phyloP scores from a whole-genome alignment of 1,284 basidiomycete genomes.

The Neolentinus lepideus region DNA sequence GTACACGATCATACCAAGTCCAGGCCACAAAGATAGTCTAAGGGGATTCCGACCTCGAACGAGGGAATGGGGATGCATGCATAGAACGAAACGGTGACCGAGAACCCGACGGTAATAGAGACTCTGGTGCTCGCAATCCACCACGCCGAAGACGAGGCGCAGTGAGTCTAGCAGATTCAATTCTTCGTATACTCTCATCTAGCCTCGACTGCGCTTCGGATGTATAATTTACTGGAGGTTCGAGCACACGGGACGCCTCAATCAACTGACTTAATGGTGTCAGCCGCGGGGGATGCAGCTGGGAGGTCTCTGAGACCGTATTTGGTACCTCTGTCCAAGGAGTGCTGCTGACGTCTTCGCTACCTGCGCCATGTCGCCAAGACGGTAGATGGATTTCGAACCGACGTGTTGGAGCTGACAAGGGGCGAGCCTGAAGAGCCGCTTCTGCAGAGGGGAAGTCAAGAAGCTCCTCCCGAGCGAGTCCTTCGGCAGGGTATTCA shows the following conservation, averaged over 20 bases:
- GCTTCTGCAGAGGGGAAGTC: not conserved
- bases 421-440: not conserved
- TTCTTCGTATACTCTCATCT: not conserved
- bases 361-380: not conserved
- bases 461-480: not conserved
- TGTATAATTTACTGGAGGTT: not conserved
- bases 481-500: not conserved
- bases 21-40: not conserved
- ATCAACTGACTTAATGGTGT: not conserved
- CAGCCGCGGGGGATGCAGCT: not conserved
- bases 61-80: not conserved
- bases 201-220: not conserved
- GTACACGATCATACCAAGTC: not conserved
- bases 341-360: not conserved
- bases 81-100: not conserved
- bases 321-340: not conserved
- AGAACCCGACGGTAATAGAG: not conserved
- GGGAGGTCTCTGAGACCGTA: not conserved
- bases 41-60: not conserved
- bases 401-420: not conserved
- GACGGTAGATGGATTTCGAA: not conserved
- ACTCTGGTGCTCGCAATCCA: constrained; percentile 2
- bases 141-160: constrained; percentile 3
- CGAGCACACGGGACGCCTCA: not conserved
- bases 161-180: not conserved